These are phyloP conservation scores for Umbilicus rupestris DNA, from an alignment of 164 flowering plant species.

Conservation along the genomic window DNA sequence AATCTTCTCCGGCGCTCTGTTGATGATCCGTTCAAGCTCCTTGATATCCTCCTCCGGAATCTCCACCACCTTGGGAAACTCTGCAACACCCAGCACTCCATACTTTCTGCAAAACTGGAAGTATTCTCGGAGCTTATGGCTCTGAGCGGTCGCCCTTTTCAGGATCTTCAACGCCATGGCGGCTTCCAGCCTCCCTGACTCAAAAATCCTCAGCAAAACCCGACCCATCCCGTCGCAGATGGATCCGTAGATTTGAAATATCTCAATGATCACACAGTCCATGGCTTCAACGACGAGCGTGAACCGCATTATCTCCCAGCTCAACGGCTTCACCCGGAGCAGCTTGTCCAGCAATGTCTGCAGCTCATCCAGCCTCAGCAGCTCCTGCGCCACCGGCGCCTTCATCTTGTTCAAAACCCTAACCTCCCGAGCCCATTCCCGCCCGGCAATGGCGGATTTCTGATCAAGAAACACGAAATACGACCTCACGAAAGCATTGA, in stretches of 20 bases:
- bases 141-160: slow-evolving; percentile 41
- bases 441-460: slow-evolving; percentile 18
- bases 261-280: slow-evolving; percentile 60
- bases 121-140: slow-evolving; percentile 33
- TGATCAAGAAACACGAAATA: slow-evolving; percentile 62
- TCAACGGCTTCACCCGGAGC: slow-evolving; percentile 40
- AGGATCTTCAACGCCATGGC: slow-evolving; percentile 41
- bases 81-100: slow-evolving; percentile 44
- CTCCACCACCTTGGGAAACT: slow-evolving; percentile 37
- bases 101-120: slow-evolving; percentile 45
- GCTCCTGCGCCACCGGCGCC: slow-evolving; percentile 17
- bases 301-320: slow-evolving; percentile 14
- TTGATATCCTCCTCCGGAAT: slow-evolving; percentile 58
- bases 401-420: not conserved
- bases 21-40: slow-evolving; percentile 45
- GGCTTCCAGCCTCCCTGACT: slow-evolving; percentile 37
- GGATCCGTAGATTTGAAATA: slow-evolving; percentile 54
- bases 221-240: slow-evolving; percentile 49
- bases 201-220: slow-evolving; percentile 29
- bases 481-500: slow-evolving; percentile 40
- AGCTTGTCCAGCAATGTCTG: slow-evolving; percentile 53
- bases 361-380: slow-evolving; percentile 29
- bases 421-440: not conserved
- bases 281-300: slow-evolving; percentile 54
- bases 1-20: slow-evolving; percentile 19